phyloP scores from a whole-genome alignment of 345 rosid genomes.

The Limnanthes douglasii region DNA sequence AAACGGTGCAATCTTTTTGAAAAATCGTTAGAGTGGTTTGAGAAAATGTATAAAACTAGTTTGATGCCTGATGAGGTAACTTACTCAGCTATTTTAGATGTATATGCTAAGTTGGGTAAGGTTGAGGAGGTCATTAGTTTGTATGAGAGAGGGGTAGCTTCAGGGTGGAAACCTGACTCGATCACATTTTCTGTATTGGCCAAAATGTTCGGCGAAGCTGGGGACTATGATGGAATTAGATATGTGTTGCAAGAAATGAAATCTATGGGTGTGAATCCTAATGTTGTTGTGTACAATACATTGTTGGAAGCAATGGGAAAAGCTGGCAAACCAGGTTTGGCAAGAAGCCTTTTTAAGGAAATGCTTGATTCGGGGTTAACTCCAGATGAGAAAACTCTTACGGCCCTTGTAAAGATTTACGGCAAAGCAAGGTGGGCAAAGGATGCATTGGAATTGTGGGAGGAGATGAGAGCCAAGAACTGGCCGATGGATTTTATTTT shows the following conservation, averaged over 20 bases:
- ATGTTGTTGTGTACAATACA: constrained; percentile 69
- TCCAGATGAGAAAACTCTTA: constrained; percentile 70
- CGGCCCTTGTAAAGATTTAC: constrained; percentile 69
- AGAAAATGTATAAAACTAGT: constrained; percentile 81
- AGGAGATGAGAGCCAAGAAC: constrained; percentile 42
- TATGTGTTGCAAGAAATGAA: constrained; percentile 84
- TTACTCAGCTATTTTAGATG: constrained; percentile 70
- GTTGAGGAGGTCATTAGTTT: constrained; percentile 77
- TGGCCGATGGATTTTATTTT: constrained; percentile 86
- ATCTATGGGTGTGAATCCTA: constrained; percentile 61
- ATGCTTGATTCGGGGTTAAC: constrained; percentile 54
- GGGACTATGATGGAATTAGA: constrained; percentile 89
- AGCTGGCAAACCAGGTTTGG: constrained; percentile 85
- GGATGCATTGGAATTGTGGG: constrained; percentile 71
- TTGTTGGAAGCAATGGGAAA: constrained; percentile 81
- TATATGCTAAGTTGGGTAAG: constrained; percentile 67
- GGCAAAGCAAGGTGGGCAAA: constrained; percentile 90
- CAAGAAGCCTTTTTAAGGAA: constrained; percentile 67
- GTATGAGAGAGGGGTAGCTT: constrained; percentile 88
- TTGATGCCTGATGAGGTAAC: constrained; percentile 96
- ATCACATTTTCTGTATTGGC: constrained; percentile 69
- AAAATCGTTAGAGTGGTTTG: constrained; percentile 89
- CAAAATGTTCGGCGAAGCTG: constrained; percentile 85
- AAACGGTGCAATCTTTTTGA: constrained; percentile 54
- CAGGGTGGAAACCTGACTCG: constrained; percentile 83